These are phyloP conservation scores for Cercospora brassicicola DNA, from an alignment of 2,329 filamentous ascomycete species.

Conservation along the genomic window DNA sequence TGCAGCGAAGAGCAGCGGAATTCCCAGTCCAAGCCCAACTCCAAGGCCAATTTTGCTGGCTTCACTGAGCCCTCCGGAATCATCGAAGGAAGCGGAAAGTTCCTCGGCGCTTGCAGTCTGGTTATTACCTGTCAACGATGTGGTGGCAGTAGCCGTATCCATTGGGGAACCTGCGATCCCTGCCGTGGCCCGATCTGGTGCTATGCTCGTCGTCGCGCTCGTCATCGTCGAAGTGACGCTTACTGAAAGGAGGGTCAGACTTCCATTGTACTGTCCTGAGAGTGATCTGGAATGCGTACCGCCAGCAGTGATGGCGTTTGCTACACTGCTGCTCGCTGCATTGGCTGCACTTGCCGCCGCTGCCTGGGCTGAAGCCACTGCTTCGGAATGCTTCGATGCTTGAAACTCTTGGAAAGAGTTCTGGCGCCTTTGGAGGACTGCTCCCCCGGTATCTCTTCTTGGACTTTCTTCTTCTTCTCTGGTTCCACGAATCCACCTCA, in stretches of 20 bases:
- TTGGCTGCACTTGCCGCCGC: slow-evolving; percentile 4
- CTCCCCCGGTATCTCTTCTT: background rate
- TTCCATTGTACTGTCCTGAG: background rate
- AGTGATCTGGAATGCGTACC: background rate
- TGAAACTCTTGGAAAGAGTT: background rate
- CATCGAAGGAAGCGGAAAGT: background rate
- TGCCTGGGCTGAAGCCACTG: background rate
- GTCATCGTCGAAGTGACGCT: background rate
- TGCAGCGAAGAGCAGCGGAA: slow-evolving; percentile 18
- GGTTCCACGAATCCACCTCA: background rate
- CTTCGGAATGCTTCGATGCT: background rate
- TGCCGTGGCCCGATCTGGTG: background rate
- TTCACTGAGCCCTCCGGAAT: slow-evolving; percentile 13
- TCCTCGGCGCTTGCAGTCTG: background rate
- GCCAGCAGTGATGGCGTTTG: background rate
- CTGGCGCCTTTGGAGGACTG: background rate
- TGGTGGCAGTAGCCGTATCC: background rate
- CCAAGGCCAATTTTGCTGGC: slow-evolving; percentile 25
- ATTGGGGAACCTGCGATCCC: background rate
- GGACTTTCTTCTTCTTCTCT: background rate
- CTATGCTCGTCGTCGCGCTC: background rate
- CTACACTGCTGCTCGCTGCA: background rate
- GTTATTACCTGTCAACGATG: background rate
- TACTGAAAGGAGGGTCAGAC: background rate
- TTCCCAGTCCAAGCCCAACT: slow-evolving; percentile 21